These are phyloP conservation scores for Tripterygium wilfordii DNA, from an alignment of 177 flowering plant genomes.

Conservation along the genomic window DNA sequence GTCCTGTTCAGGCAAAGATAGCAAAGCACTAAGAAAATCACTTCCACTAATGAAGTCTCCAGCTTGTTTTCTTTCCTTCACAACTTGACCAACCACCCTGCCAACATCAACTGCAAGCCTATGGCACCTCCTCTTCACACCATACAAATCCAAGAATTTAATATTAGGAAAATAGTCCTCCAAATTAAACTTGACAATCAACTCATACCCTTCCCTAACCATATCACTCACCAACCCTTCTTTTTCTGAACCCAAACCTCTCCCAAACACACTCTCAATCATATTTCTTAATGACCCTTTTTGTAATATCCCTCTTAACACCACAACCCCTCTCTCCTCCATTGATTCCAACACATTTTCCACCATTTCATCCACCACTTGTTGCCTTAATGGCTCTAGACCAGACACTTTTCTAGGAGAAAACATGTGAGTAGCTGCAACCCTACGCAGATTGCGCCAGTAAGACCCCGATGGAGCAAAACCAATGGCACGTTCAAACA, in stretches of 20 bases:
- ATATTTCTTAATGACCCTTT: slow-evolving; percentile 50
- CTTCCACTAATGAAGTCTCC: slow-evolving; percentile 18
- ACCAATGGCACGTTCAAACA: slow-evolving; percentile 90
- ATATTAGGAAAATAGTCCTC: slow-evolving; percentile 60
- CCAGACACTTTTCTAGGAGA: slow-evolving; percentile 51
- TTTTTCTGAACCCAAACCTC: slow-evolving; percentile 9
- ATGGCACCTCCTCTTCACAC: slow-evolving; percentile 62
- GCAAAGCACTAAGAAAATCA: slow-evolving; percentile 64
- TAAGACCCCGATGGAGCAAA: slow-evolving; percentile 72
- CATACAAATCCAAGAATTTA: slow-evolving; percentile 56
- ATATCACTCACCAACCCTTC: slow-evolving; percentile 39
- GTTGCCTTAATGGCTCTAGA: slow-evolving; percentile 41
- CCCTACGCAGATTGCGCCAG: slow-evolving; percentile 63
- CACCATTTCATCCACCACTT: slow-evolving; percentile 39
- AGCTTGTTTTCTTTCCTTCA: slow-evolving; percentile 37
- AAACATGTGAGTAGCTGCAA: slow-evolving; percentile 63
- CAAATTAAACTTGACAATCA: slow-evolving; percentile 56
- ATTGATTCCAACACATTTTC: slow-evolving; percentile 26
- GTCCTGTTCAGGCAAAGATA: slow-evolving; percentile 58
- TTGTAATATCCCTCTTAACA: slow-evolving; percentile 47
- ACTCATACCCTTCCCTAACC: slow-evolving; percentile 78
- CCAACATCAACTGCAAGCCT: slow-evolving; percentile 40
- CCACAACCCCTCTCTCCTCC: slow-evolving; percentile 45
- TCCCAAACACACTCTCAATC: slow-evolving; percentile 69
- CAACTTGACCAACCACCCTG: slow-evolving; percentile 33